These are phyloP conservation scores for Besnoitia besnoiti DNA, from an alignment of 169 alveolate species.

Conservation along the genomic window DNA sequence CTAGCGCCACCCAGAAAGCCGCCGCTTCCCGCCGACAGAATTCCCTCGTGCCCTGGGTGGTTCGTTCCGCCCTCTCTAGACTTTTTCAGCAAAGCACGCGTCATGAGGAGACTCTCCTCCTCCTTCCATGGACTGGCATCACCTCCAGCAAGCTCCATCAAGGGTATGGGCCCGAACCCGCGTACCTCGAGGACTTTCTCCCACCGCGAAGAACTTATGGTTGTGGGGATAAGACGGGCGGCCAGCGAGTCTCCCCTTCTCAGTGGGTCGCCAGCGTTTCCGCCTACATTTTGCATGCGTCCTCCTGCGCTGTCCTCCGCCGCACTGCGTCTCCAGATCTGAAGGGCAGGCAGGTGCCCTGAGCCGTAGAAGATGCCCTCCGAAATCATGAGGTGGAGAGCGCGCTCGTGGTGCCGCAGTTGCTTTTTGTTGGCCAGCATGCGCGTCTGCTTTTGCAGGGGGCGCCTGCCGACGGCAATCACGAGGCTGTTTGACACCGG, in stretches of 20 bases:
- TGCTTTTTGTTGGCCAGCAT: constrained; percentile 64
- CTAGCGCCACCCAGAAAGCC: neutral
- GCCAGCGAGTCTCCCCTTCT: neutral
- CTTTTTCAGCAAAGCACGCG: neutral
- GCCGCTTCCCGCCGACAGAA: constrained; percentile 1
- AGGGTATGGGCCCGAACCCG: constrained; percentile 16
- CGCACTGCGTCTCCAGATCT: constrained; percentile 42
- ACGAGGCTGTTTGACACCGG: constrained; percentile 57
- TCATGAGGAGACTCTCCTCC: neutral
- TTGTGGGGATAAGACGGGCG: too few relatives aligned
- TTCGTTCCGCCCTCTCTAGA: neutral
- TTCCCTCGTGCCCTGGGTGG: neutral
- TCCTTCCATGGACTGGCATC: constrained; percentile 8
- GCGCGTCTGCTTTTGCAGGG: constrained; percentile 54
- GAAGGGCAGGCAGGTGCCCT: constrained; percentile 57
- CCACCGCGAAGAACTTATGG: neutral
- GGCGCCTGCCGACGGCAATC: constrained; percentile 54
- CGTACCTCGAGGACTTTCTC: constrained; percentile 5
- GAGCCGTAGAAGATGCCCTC: constrained; percentile 55
- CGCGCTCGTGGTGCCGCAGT: constrained; percentile 65
- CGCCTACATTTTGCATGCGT: neutral
- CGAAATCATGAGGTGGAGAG: constrained; percentile 50
- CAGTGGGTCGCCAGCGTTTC: neutral
- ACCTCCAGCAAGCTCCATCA: constrained; percentile 23
- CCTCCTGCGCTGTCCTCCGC: neutral